Evolutionary conservation across 2,329 filamentous ascomycete species (phyloP).

Genomic region (Xylariaceae sp.): DNA sequence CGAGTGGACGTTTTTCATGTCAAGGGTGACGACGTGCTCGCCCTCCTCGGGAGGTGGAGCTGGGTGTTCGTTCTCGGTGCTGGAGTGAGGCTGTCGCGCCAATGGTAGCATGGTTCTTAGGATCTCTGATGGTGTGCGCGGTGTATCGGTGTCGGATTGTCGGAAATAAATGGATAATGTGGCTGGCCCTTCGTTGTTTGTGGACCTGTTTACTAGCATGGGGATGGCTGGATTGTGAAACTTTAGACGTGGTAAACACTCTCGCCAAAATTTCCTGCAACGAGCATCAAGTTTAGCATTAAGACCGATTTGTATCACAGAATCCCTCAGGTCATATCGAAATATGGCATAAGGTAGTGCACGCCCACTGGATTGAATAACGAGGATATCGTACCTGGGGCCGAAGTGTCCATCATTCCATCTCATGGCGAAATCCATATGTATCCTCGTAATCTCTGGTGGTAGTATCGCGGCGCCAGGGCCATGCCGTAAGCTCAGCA

Average conservation of each 20-base stretch:
- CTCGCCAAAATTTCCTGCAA: conserved; percentile 80
- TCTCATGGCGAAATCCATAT: conserved; percentile 65
- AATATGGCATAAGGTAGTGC: conserved; percentile 1
- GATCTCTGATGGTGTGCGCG: conserved; percentile 7
- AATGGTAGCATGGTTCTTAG: conserved; percentile 26
- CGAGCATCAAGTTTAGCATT: conserved; percentile 16
- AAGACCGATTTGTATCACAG: background rate
- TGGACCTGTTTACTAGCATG: conserved; percentile 74
- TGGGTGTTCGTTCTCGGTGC: conserved; percentile 43
- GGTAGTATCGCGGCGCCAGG: conserved; percentile 81
- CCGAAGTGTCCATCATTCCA: conserved; percentile 67
- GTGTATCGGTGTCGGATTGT: conserved; percentile 26
- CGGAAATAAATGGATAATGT: conserved; percentile 64
- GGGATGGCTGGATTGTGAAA: conserved; percentile 85
- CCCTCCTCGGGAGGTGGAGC: conserved; percentile 45
- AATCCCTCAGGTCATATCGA: background rate
- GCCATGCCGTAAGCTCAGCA: conserved; percentile 61
- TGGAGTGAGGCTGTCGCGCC: conserved; percentile 43
- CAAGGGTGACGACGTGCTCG: conserved; percentile 51
- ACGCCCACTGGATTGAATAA: background rate
- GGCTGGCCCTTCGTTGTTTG: conserved; percentile 52
- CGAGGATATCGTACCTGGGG: conserved; percentile 52
- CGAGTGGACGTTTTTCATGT: conserved; percentile 61
- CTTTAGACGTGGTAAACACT: conserved; percentile 80
- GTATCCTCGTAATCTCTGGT: conserved; percentile 68